A percentile compares a stretch with the other conserved stretches of the same genome.
Conservation (phyloP, 805 yeast genomes). For the Metschnikowia lachancei region DNA sequence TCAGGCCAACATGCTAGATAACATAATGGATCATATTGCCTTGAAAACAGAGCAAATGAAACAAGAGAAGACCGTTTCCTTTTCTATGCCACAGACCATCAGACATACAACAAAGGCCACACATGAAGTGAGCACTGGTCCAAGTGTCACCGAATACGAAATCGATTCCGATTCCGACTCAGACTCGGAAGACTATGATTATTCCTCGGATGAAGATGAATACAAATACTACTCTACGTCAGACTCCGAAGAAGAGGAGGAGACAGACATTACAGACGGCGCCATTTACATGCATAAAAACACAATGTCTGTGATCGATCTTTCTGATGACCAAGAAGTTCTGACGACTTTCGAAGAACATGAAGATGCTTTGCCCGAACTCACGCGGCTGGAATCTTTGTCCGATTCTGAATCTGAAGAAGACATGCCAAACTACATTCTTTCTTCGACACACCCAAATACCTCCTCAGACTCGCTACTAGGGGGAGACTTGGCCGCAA, state of each 20-base stretch:
- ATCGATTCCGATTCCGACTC: slow-evolving; percentile 31
- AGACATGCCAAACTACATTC: slow-evolving; percentile 13
- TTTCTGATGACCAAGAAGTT: slow-evolving; percentile 13
- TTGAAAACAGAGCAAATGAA: slow-evolving; percentile 27
- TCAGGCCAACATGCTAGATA: slow-evolving; percentile 71
- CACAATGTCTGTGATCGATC: slow-evolving; percentile 15
- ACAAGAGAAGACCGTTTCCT: slow-evolving; percentile 5
- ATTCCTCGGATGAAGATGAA: slow-evolving; percentile 14
- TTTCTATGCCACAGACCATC: slow-evolving; percentile 18
- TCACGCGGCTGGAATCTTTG: slow-evolving; percentile 16
- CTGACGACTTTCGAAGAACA: slow-evolving; percentile 16
- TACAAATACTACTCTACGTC: slow-evolving; percentile 23
- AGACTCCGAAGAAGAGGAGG: slow-evolving; percentile 27
- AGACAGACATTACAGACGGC: not conserved
- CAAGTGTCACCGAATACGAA: slow-evolving; percentile 40
- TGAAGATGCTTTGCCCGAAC: slow-evolving; percentile 18
- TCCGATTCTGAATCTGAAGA: slow-evolving; percentile 20
- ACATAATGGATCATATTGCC: slow-evolving; percentile 52
- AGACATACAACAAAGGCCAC: slow-evolving; percentile 6
- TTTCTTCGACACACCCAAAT: slow-evolving; percentile 7
- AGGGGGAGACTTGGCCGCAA: not conserved
- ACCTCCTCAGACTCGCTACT: slow-evolving; percentile 8
- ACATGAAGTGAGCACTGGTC: slow-evolving; percentile 15
- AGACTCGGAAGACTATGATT: slow-evolving; percentile 16
- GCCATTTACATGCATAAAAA: slow-evolving; percentile 1